A percentile compares a stretch with the other conserved stretches of the same genome.
Conservation (phyloP, 306 rosid species). For the Vachellia pachyceras region DNA sequence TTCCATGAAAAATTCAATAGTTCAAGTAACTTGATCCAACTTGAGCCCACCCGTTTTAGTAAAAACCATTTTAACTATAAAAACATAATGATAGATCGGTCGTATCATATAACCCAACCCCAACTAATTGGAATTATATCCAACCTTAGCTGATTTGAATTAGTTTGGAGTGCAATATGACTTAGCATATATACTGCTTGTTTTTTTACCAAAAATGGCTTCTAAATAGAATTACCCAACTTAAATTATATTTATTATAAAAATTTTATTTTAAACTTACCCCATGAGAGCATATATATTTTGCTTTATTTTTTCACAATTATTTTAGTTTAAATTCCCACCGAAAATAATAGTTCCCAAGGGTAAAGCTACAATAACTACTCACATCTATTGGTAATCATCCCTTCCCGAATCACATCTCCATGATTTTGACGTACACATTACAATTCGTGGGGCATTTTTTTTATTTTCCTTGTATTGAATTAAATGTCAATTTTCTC, state of each 20-base stretch:
- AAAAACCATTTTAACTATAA: no score
- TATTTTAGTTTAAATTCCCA: neutral
- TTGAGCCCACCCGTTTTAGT: no score
- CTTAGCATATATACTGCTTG: no score
- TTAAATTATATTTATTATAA: neutral
- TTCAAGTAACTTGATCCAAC: no score
- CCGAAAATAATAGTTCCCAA: neutral
- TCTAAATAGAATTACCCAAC: neutral
- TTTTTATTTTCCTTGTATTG: neutral
- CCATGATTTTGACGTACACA: constrained; percentile 1
- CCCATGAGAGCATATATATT: neutral
- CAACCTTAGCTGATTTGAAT: neutral
- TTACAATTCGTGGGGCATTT: neutral
- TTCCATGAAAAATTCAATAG: no score
- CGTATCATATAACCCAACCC: no score
- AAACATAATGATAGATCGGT: no score
- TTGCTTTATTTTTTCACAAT: neutral
- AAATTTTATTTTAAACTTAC: neutral
- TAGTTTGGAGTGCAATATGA: neutral
- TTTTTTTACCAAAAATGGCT: neutral
- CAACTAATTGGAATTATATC: no score
- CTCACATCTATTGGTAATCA: neutral
- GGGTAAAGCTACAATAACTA: neutral
- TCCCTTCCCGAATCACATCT: neutral
- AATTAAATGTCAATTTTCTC: neutral